Base-by-base conservation (phyloP, 2,329 filamentous ascomycete species). In the Exophiala alcalophila region DNA sequence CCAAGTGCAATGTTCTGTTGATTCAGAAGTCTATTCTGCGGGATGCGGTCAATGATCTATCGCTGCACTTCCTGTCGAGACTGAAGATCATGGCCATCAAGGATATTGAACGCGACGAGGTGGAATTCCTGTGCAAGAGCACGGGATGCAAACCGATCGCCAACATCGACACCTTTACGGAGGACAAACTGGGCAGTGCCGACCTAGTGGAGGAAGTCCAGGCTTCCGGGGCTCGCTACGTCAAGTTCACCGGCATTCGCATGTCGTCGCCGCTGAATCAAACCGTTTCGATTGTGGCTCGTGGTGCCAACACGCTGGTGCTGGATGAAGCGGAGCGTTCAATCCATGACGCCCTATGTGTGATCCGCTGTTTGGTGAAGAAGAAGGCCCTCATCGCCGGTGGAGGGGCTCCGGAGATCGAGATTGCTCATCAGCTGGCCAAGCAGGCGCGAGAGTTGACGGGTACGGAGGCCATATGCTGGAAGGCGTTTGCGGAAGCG, bases 301-400 rank as follows among this genome's bases (percentile, higher is more conserved):
- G 92, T 50, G 92, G 92, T 56, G 92, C 92, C 65, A 98, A 98
- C 76, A 79, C 76, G 47, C 76, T 98, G 54, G 96, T 98, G 61
- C 75, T 98, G 35, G 92, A 98, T 63, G 92, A 98, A 71, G 94
- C 92, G 1, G 92, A 97, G 76, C 87, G 92, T 59, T 92, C 86
- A 56, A 78, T 98, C 41, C 92, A 98, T 75, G 92, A 98, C 60
- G 92, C 92, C 20, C 88, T 97, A 53, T 98, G 92, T 65, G 92
- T 97, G 36, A 90, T 98, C 58, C 85, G 92, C 58, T 98, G 92
- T 64, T 72, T 98, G 49, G 92, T 98, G 57, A 98, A 98, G 81
- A 98, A 97, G 81, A 94, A 94, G 72, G 92, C 92, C n/a, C 80
- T 98, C 44, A 94, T 98, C 59, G 91, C 94, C 10, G 92, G 92